Evolutionary conservation across 306 rosid genomes (phyloP), one percentile per base, ranked within the genome.

Genomic region (Corylus avellana): DNA sequence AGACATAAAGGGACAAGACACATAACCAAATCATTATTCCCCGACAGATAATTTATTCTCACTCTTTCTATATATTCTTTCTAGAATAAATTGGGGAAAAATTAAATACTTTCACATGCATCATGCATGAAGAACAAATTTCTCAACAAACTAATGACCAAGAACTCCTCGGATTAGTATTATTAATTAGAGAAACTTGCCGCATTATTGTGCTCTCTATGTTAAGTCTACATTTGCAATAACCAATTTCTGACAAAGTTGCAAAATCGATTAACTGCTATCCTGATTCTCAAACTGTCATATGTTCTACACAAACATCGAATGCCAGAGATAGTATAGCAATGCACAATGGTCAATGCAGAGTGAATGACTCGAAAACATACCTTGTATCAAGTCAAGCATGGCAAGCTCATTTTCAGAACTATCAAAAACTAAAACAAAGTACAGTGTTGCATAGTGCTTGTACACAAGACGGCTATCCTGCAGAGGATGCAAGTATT

Each of bases 311-410:
- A 84, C 46, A 18, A 51, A 47, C 72, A 50, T 16, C 13, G 7
- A 18, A 9, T 66, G 22, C 55, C 29, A 63, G 22, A 47, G 10
- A 74, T 18, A 25, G 48, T 35, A 17, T 37, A 16, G 35, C 42
- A 8, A 20, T 4, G 44, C 61, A 53, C 1, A 64, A 48, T 69
- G 25, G 72, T 56, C 27, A 77, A 74, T 37, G 18, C 29, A 73
- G 25, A 61, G 71, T 55, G 32, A 46, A 66, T 42, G 9, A 25
- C 37, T 66, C 22, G 50, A 70, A 79, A 53, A 76, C 32, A 37
- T 81, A 96, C 99, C 99, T 96, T 96, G 98, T 77, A 93, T 96
- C 81, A 93, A 79, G 82, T 96, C 99, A 25, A 93, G 98, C 92
- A 96, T 93, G 66, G 98, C 99, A 61, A 96, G 99, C 89, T 93